Conservation (phyloP, 2,329 filamentous ascomycete species). For the Penicillium sp. region DNA sequence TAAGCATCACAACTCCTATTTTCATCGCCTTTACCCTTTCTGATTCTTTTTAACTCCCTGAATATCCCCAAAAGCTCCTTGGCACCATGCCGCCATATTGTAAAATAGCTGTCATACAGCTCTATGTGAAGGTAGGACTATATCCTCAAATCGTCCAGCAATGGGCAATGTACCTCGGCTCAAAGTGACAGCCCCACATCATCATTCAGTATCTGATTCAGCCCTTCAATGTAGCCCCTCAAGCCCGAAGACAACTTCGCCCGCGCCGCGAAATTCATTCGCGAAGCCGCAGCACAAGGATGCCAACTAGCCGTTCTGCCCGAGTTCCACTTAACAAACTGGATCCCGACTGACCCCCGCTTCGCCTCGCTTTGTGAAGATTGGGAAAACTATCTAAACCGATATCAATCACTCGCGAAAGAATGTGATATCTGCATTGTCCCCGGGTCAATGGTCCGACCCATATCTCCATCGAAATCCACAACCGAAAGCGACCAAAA, state of each 20-base stretch:
- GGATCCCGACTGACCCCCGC: neutral
- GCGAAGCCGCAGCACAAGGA: conserved; percentile 43
- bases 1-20: too few species aligned
- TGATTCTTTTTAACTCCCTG: too few species aligned
- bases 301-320: conserved; percentile 59
- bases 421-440: neutral
- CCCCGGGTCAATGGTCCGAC: neutral
- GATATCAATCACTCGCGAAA: neutral
- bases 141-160: neutral
- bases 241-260: conserved; percentile 9
- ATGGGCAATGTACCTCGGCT: neutral
- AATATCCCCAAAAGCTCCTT: too few species aligned
- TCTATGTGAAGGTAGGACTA: neutral
- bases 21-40: too few species aligned
- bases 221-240: neutral
- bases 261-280: conserved; percentile 42
- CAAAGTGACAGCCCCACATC: neutral
- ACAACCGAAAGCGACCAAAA: neutral
- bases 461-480: neutral
- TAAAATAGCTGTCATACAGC: neutral
- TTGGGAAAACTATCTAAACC: neutral
- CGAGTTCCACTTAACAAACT: conserved; percentile 48
- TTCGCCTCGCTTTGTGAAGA: neutral
- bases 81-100: neutral
- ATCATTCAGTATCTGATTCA: neutral